Evolutionary conservation across 305 asterid species (phyloP).

Genomic region (Solanum hybrid): DNA sequence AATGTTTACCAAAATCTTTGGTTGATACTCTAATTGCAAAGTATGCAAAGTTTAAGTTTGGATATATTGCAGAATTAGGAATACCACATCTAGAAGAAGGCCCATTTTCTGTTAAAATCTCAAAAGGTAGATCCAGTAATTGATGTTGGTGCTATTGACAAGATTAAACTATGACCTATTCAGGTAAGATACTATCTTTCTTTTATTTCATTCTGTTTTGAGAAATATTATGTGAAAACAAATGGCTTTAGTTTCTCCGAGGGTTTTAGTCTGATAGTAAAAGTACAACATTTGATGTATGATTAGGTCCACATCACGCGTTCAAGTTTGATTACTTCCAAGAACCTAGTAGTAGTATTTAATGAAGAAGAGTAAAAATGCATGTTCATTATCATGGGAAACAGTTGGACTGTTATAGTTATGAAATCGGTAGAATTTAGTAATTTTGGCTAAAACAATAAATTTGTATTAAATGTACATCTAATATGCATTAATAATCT

Average conservation of each 20-base stretch:
- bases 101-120: neutral
- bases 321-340: neutral
- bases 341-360: neutral
- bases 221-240: neutral
- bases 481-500: too few species aligned
- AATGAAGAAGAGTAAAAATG: too few species aligned
- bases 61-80: neutral
- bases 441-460: too few species aligned
- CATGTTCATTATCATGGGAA: too few species aligned
- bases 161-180: neutral
- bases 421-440: too few species aligned
- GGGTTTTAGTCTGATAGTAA: neutral
- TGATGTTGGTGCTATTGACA: neutral
- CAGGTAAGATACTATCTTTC: neutral
- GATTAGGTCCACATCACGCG: neutral
- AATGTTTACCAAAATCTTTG: neutral
- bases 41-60: neutral
- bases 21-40: neutral
- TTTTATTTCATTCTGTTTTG: too few species aligned
- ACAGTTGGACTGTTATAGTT: too few species aligned
- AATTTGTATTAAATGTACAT: too few species aligned
- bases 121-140: neutral
- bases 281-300: neutral
- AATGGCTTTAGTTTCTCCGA: neutral
- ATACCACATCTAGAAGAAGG: neutral